Base-by-base conservation (phyloP, 129 eudicot genomes). In the Flaveria trinervia region DNA sequence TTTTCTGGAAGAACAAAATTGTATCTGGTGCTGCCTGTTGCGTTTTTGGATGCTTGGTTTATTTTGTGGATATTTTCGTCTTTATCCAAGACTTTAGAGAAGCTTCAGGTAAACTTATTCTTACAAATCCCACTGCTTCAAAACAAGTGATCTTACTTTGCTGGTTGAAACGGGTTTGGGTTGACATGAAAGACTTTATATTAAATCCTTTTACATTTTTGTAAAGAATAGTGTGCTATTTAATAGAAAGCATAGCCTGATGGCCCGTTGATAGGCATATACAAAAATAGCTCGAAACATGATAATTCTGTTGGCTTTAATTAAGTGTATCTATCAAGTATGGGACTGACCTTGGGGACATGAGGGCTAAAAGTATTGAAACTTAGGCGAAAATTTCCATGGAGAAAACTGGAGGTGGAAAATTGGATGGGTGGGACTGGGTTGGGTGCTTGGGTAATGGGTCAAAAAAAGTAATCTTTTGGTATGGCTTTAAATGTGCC, bases 51-150 rank as follows among this genome's bases (percentile, higher is more conserved):
- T 82, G 82, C 96, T 3, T 83, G 85, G 79, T 90, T 85, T 85
- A 87, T 90, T 25, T 77, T 85, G 77, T 90, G 96, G 96, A 90
- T 90, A 52, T 90, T 90, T 65, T 90, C 96, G 1, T 90, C 96
- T 23, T 79, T 90, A 51, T 85, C 96, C 55, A 82, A 83, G 46
- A 90, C 92, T 12, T 65, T 90, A 78, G 96, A 90, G 83, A 90
- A 90, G 52, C 92, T 90, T 74, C 96, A 90, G 96, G 96, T 90
- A 81, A 68, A 20, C 23, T 23, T 71, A 13, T 61, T 54, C 18
- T 49, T 70, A 12, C 4, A n/a, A 30, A 52, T 79, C 44, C 7
- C 48, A 70, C 33, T 2, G 17, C 10, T 68, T 67, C 44, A 25
- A 61, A 61, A 12, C n/a, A 64, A 30, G 30, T 20, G 4, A 17